Evolutionary conservation across 2,329 filamentous ascomycete species (phyloP).

Genomic region (Diplodia mutila): DNA sequence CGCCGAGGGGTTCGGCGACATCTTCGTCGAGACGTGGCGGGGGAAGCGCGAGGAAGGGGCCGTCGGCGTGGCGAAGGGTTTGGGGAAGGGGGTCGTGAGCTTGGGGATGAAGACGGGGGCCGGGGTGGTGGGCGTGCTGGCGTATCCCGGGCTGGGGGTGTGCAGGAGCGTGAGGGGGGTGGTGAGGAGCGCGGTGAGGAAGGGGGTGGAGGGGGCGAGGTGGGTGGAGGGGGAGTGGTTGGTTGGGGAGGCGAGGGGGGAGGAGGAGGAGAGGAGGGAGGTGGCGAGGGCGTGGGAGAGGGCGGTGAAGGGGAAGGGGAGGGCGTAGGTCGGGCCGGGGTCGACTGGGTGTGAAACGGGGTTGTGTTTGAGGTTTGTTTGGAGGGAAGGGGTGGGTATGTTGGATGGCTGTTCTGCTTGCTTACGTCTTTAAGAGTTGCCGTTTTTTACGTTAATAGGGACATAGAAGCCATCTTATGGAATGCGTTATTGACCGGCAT

Average conservation of each 20-base stretch:
- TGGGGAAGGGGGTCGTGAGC: background rate
- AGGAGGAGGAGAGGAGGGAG: constrained; percentile 11
- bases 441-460: background rate
- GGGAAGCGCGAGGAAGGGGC: constrained; percentile 38
- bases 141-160: background rate
- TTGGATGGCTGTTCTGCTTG: background rate
- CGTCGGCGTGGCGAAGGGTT: background rate
- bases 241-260: background rate
- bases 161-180: background rate
- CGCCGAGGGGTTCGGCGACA: constrained; percentile 37
- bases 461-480: no score
- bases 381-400: background rate
- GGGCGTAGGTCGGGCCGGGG: no score
- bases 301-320: background rate
- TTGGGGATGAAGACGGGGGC: constrained; percentile 1
- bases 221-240: no score
- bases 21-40: constrained; percentile 33
- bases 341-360: no score
- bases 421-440: background rate
- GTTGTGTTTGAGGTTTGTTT: background rate
- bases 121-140: background rate
- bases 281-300: constrained; percentile 4
- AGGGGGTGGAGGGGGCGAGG: background rate
- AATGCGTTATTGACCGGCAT: no score
- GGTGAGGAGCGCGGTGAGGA: background rate